These are phyloP conservation scores for Citrus inodora DNA, from an alignment of 345 rosid genomes.

Conservation along the genomic window DNA sequence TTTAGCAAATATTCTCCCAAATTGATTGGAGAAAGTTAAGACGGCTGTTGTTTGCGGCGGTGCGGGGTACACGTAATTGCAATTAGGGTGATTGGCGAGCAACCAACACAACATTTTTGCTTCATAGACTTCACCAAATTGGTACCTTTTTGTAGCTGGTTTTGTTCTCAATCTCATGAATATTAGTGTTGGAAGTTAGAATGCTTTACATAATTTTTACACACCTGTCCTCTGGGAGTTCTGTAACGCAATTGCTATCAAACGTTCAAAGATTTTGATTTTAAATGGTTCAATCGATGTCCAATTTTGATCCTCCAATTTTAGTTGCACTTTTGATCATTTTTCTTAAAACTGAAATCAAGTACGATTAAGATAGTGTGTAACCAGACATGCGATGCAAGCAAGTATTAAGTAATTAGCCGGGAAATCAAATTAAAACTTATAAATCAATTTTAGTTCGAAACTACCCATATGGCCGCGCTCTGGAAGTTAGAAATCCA, in stretches of 20 bases:
- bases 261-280: neutral
- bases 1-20: neutral
- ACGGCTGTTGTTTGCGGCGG: neutral
- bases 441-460: no score
- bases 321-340: no score
- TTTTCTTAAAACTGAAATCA: no score
- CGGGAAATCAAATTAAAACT: no score
- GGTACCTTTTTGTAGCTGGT: neutral
- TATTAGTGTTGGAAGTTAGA: neutral
- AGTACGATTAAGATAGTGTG: no score
- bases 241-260: neutral
- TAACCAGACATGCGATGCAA: no score
- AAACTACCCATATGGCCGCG: accelerated
- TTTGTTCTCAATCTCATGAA: neutral
- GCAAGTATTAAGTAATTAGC: no score
- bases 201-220: neutral
- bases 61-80: neutral
- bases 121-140: neutral
- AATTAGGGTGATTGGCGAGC: neutral
- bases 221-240: neutral
- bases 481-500: neutral
- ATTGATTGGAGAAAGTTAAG: neutral
- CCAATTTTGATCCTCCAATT: no score
- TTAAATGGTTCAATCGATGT: neutral
- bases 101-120: neutral